Conservation (phyloP, 306 rosid genomes). For the Vachellia collinsii region DNA sequence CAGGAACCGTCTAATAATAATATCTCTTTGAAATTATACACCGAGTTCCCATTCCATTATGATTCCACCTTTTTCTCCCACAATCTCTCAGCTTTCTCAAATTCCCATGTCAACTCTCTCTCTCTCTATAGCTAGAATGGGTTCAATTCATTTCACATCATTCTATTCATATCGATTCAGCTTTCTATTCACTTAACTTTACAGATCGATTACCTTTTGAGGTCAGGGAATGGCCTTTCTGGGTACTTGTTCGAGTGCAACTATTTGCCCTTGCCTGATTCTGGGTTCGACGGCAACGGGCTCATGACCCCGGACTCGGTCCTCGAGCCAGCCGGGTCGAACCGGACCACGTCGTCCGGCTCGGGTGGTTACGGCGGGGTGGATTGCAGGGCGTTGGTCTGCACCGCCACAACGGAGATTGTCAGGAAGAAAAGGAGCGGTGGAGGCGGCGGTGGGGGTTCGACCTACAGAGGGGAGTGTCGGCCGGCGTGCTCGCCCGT, state of each 20-base stretch:
- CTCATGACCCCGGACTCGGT: conserved; percentile 75
- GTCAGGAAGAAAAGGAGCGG: conserved; percentile 63
- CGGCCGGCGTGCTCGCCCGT: conserved; percentile 56
- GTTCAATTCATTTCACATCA: not conserved
- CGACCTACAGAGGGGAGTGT: conserved; percentile 42
- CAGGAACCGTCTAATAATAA: not conserved
- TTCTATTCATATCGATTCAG: not conserved
- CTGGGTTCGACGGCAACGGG: conserved; percentile 63
- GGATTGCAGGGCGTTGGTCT: conserved; percentile 56
- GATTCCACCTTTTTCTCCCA: not conserved
- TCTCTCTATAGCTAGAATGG: not conserved
- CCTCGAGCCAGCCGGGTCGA: conserved; percentile 73
- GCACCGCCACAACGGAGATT: conserved; percentile 78
- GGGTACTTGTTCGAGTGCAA: conserved; percentile 71
- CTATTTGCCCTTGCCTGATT: conserved; percentile 63
- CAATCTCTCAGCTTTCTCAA: not conserved
- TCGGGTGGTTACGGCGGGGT: conserved; percentile 59
- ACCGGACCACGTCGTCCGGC: conserved; percentile 59
- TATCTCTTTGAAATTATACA: not conserved
- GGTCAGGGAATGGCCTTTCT: conserved; percentile 54
- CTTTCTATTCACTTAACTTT: not conserved
- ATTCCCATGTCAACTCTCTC: conserved; percentile 3
- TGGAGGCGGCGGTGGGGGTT: conserved; percentile 25
- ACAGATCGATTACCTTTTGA: conserved; percentile 63
- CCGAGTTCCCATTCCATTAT: conserved; percentile 4